Evolutionary conservation across 2,329 filamentous ascomycete genomes (phyloP).

Genomic region (Alternaria sp.): DNA sequence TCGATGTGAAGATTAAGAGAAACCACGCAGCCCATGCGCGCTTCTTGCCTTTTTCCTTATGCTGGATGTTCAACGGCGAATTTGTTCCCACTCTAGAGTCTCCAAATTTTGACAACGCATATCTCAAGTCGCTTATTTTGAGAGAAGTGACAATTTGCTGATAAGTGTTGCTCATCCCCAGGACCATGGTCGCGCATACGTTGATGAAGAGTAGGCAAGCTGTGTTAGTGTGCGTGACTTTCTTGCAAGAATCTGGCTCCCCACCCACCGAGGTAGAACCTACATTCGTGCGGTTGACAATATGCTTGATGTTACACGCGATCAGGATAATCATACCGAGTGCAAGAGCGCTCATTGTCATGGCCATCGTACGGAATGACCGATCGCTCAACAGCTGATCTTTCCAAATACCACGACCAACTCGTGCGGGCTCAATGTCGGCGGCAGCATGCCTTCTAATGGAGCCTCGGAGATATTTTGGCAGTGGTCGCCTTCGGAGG

Average conservation of each 20-base stretch:
- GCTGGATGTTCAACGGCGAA: neutral
- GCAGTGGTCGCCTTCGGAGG: neutral
- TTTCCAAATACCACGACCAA: neutral
- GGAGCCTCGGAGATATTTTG: neutral
- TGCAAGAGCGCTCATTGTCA: neutral
- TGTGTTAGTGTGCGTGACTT: neutral
- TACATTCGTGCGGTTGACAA: neutral
- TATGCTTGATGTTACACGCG: neutral
- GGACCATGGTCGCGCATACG: neutral
- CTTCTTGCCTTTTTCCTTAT: neutral
- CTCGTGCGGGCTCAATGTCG: neutral
- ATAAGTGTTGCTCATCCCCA: neutral
- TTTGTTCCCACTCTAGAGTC: neutral
- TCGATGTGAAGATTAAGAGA: neutral
- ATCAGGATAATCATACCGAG: neutral
- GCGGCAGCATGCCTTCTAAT: neutral
- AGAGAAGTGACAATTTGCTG: neutral
- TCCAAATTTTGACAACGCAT: neutral
- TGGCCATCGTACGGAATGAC: neutral
- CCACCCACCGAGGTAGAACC: neutral
- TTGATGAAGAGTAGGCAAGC: neutral
- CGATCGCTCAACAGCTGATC: neutral
- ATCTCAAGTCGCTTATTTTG: neutral
- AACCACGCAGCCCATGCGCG: neutral
- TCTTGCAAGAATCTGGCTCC: neutral